Evolutionary conservation across 441 rosid genomes (phyloP).

Genomic region (Syzygium syzygioides): DNA sequence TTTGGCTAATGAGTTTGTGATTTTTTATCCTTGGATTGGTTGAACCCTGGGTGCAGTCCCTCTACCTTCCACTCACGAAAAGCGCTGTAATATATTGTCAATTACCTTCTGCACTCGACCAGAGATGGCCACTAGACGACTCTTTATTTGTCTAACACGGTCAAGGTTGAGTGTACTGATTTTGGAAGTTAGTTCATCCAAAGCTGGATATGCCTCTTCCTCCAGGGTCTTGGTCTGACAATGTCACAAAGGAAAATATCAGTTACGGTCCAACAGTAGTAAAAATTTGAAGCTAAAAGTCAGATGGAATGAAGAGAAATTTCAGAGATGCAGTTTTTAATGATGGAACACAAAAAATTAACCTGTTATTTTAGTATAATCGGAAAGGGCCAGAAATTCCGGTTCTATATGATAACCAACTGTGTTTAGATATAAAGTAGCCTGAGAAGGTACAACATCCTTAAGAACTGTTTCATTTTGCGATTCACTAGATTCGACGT

Average conservation of each 20-base stretch:
- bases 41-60: background rate
- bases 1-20: background rate
- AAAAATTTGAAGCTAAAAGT: background rate
- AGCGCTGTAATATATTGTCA: background rate
- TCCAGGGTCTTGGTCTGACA: slow-evolving; percentile 35
- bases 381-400: background rate
- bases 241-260: background rate
- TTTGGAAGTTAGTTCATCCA: slow-evolving; percentile 48
- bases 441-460: background rate
- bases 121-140: slow-evolving; percentile 42
- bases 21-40: background rate
- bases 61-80: background rate
- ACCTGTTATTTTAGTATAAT: background rate
- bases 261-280: background rate
- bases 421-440: background rate
- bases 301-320: background rate
- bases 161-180: slow-evolving; percentile 45
- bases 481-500: background rate
- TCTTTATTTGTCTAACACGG: slow-evolving; percentile 44
- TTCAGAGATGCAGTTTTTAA: background rate
- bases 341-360: background rate
- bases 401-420: background rate
- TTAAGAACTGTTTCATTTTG: background rate
- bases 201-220: slow-evolving; percentile 53
- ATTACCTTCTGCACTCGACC: slow-evolving; percentile 52